These are phyloP conservation scores for Malus domestica DNA, from an alignment of 306 rosid genomes.

Conservation along the genomic window ASM211411v1 NC_041803.1:52758501-52759000, in stretches of 20 bases:
- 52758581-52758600: background rate
- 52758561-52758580: background rate
- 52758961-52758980: background rate
- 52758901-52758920: constrained; percentile 62
- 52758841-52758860: constrained; percentile 29
- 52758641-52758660: background rate
- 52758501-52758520: background rate
- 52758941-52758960: background rate
- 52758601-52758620: background rate
- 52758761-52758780: constrained; percentile 48
- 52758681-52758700: background rate
- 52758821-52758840: constrained; percentile 49
- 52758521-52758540: background rate
- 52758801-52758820: constrained; percentile 45
- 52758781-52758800: constrained; percentile 57
- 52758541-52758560: background rate
- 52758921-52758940: constrained; percentile 65
- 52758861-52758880: constrained; percentile 41
- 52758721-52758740: constrained; percentile 60
- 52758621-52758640: background rate
- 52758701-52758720: constrained; percentile 35
- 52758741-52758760: constrained; percentile 57
- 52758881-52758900: constrained; percentile 76
- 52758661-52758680: background rate
- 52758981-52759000: background rate